These are phyloP conservation scores for Xylaria sp. DNA, from an alignment of 2,329 filamentous ascomycete species.

Conservation along the genomic window DNA sequence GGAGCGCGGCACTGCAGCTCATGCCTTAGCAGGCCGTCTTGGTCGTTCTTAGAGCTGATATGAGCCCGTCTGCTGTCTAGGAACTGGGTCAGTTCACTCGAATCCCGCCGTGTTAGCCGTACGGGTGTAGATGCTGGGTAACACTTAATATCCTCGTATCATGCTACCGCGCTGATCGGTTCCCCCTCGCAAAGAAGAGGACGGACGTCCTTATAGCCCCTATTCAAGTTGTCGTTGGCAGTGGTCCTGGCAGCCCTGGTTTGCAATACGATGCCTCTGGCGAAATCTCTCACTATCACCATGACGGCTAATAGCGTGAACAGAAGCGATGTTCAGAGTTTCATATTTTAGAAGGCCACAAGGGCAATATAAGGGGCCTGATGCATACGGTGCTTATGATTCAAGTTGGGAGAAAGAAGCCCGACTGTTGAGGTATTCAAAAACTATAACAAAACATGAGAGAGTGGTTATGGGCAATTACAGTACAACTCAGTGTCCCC, in stretches of 20 bases:
- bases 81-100: constrained; percentile 6
- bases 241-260: no score
- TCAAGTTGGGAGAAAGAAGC: not conserved
- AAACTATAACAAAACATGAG: not conserved
- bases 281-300: not conserved
- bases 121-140: not conserved
- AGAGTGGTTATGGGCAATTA: constrained; percentile 4
- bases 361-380: not conserved
- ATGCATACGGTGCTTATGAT: not conserved
- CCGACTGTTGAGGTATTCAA: not conserved
- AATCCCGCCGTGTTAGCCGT: constrained; percentile 4
- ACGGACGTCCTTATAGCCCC: constrained; percentile 21
- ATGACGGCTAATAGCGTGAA: constrained; percentile 6
- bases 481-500: no score
- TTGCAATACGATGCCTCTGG: no score
- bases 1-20: constrained; percentile 47
- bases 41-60: constrained; percentile 35
- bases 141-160: constrained; percentile 5
- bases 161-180: constrained; percentile 19
- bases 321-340: constrained; percentile 10
- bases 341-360: constrained; percentile 6
- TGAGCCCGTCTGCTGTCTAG: constrained; percentile 43
- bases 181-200: no score
- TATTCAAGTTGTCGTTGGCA: constrained; percentile 22
- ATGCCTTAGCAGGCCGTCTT: constrained; percentile 39